phyloP scores from a whole-genome alignment of 768 basidiomycete genomes.

The Astraeus odoratus region DNA sequence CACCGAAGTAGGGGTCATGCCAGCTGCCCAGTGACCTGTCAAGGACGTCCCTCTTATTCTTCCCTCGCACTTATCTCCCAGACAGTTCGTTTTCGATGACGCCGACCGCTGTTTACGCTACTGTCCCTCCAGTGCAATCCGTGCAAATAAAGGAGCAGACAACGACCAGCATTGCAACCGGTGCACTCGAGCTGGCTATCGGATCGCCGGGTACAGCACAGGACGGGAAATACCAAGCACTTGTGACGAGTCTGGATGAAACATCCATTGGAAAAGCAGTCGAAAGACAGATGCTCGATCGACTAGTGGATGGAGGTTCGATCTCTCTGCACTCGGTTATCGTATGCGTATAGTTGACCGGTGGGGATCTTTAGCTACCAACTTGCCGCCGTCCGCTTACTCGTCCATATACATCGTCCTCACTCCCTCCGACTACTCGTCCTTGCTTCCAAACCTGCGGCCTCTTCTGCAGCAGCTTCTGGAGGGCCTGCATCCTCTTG shows the following conservation, averaged over 20 bases:
- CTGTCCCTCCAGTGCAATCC: conserved; percentile 12
- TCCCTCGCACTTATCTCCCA: too few relatives aligned
- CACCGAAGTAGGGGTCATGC: too few relatives aligned
- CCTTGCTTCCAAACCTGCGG: conserved; percentile 44
- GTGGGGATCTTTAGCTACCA: conserved; percentile 46
- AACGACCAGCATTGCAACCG: conserved; percentile 2
- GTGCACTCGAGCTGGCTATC: conserved; percentile 60
- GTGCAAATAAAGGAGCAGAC: conserved; percentile 19
- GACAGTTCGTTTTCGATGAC: conserved; percentile 37
- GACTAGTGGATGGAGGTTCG: conserved; percentile 73
- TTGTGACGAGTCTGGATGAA: conserved; percentile 54
- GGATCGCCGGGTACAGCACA: conserved; percentile 74
- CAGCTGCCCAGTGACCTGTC: too few relatives aligned
- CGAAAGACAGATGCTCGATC: conserved; percentile 77
- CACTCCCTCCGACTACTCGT: conserved; percentile 52
- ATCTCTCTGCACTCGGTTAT: conserved; percentile 13
- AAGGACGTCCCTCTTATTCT: too few relatives aligned
- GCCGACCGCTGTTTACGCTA: conserved; percentile 47
- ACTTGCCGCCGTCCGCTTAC: conserved; percentile 48
- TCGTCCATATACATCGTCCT: conserved; percentile 66
- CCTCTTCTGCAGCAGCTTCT: conserved; percentile 55
- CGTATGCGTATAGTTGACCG: not conserved
- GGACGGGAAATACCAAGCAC: conserved; percentile 71
- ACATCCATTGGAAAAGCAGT: conserved; percentile 36
- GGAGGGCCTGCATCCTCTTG: conserved; percentile 54